phyloP scores from a whole-genome alignment of 305 asterid genomes.

The Rubia balearica region DNA sequence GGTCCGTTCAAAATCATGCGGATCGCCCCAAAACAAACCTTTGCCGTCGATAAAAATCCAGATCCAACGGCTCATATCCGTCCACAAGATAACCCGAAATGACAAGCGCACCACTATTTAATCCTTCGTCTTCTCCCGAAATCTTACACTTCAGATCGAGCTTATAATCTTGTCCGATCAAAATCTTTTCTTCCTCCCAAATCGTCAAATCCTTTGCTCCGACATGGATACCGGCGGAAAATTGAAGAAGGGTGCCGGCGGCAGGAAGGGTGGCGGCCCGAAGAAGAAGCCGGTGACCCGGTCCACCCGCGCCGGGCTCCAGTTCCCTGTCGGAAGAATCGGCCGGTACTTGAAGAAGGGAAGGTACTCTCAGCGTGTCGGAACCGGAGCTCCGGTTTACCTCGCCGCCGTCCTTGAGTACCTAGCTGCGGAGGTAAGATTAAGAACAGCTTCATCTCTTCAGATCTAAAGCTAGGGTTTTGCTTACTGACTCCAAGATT shows the following conservation, averaged over 20 bases:
- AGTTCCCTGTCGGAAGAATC: slow-evolving; percentile 29
- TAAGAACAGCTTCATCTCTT: background rate
- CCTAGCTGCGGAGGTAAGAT: slow-evolving; percentile 24
- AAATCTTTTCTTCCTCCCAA: no score
- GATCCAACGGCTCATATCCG: slow-evolving; percentile 32
- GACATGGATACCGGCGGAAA: slow-evolving; percentile 21
- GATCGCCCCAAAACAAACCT: slow-evolving; percentile 6
- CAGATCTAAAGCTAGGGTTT: slow-evolving; percentile 7
- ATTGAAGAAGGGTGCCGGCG: slow-evolving; percentile 27
- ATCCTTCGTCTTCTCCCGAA: slow-evolving; percentile 1
- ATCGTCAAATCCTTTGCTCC: background rate
- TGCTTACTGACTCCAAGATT: background rate
- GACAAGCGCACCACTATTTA: slow-evolving; percentile 12
- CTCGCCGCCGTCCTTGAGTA: slow-evolving; percentile 29
- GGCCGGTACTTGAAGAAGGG: slow-evolving; percentile 27
- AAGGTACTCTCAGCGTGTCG: slow-evolving; percentile 25
- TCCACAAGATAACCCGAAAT: background rate
- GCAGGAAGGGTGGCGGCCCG: slow-evolving; percentile 27
- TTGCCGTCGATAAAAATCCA: slow-evolving; percentile 18
- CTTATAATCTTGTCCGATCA: background rate
- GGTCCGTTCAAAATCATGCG: slow-evolving; percentile 32
- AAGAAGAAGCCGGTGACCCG: slow-evolving; percentile 26
- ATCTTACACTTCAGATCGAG: background rate
- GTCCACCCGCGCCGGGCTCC: slow-evolving; percentile 22
- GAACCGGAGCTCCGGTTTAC: slow-evolving; percentile 26